A percentile compares a stretch with the other conserved stretches of the same genome.
Evolutionary conservation across 768 basidiomycete species (phyloP).

Genomic region (Termitomyces heimii): DNA sequence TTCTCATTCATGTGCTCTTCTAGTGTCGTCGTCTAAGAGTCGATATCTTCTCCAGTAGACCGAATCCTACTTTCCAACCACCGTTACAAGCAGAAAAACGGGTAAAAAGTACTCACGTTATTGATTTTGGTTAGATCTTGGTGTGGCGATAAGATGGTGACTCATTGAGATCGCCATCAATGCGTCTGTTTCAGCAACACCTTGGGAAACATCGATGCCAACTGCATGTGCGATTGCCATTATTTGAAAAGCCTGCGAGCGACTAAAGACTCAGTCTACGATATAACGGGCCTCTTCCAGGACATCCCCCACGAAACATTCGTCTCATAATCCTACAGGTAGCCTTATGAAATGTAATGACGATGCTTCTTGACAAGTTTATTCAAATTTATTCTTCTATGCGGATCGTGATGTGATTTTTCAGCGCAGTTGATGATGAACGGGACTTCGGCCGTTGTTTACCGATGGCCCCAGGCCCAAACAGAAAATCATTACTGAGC

Average conservation of each 20-base stretch:
- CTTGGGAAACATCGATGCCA: not conserved
- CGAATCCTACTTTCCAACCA: not conserved
- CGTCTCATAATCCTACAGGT: conserved; percentile 28
- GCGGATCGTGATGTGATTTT: conserved; percentile 49
- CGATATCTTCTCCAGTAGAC: not conserved
- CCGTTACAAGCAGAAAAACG: conserved; percentile 12
- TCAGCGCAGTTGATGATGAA: not conserved
- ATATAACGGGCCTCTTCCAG: conserved; percentile 27
- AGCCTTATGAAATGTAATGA: conserved; percentile 50
- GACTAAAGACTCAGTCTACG: conserved; percentile 68
- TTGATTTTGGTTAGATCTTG: conserved; percentile 49
- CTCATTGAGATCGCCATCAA: conserved; percentile 38
- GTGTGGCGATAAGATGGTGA: conserved; percentile 42
- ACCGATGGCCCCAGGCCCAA: conserved; percentile 1
- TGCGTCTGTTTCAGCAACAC: conserved; percentile 22
- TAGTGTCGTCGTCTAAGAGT: not conserved
- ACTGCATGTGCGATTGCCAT: conserved; percentile 47
- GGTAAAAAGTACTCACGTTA: conserved; percentile 36
- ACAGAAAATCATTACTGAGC: not conserved
- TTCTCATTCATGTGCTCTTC: too few relatives aligned
- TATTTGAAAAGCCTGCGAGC: conserved; percentile 60
- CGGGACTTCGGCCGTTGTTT: not conserved
- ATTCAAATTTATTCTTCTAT: conserved; percentile 31
- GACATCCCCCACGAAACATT: not conserved
- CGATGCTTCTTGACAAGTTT: conserved; percentile 63